Evolutionary conservation across 1,284 basidiomycete species (phyloP).

Genomic region (Tremellales sp.): DNA sequence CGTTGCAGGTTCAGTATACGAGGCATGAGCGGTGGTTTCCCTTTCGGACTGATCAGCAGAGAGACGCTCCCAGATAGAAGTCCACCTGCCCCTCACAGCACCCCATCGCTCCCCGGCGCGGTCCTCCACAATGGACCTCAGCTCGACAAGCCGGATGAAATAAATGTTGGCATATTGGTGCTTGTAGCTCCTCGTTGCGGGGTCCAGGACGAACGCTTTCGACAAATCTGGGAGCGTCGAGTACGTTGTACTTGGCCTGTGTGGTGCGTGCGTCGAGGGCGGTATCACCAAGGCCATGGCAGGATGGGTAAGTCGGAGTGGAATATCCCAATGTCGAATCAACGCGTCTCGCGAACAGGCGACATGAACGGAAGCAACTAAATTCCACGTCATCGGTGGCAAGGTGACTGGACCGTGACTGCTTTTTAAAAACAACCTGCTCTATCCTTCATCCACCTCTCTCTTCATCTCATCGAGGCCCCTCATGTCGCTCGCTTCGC

Average conservation of each 20-base stretch:
- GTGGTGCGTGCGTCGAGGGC: background rate
- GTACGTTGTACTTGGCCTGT: slow-evolving; percentile 33
- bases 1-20: slow-evolving; percentile 86
- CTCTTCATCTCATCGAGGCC: background rate
- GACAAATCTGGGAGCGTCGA: slow-evolving; percentile 42
- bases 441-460: background rate
- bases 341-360: too few species aligned
- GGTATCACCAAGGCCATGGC: too few species aligned
- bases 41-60: slow-evolving; percentile 45
- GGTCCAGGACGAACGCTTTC: slow-evolving; percentile 45
- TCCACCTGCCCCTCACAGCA: slow-evolving; percentile 56
- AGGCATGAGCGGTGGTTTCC: slow-evolving; percentile 67
- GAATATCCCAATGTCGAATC: too few species aligned
- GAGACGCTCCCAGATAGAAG: background rate
- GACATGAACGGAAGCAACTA: too few species aligned
- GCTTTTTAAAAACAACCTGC: background rate
- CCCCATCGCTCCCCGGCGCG: slow-evolving; percentile 66
- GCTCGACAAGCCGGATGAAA: slow-evolving; percentile 67
- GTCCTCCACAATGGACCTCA: slow-evolving; percentile 62
- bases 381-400: slow-evolving; percentile 1
- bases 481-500: slow-evolving; percentile 34
- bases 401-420: slow-evolving; percentile 1
- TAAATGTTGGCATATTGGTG: slow-evolving; percentile 94
- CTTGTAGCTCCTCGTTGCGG: slow-evolving; percentile 51
- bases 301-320: too few species aligned